Evolutionary conservation across 805 yeast species (phyloP).

Genomic region (Nakazawaea ernobii): DNA sequence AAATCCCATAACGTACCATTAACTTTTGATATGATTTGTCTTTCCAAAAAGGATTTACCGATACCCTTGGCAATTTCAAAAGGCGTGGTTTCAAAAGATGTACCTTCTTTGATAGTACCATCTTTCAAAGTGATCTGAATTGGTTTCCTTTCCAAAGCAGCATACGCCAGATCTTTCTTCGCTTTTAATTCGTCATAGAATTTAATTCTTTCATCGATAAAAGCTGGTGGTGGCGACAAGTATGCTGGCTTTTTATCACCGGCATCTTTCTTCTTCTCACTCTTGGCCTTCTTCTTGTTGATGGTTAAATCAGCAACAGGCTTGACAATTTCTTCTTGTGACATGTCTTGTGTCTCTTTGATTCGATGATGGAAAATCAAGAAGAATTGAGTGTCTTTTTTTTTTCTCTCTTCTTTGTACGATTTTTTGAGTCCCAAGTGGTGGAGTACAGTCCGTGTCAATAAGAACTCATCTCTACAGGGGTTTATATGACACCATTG

Average conservation of each 20-base stretch:
- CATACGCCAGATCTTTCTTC: slow-evolving; percentile 67
- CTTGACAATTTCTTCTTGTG: slow-evolving; percentile 38
- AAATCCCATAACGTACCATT: slow-evolving; percentile 92
- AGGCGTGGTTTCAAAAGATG: slow-evolving; percentile 88
- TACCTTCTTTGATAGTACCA: slow-evolving; percentile 73
- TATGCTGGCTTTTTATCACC: slow-evolving; percentile 33
- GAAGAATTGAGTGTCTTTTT: not conserved
- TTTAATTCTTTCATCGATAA: slow-evolving; percentile 70
- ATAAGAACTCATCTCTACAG: too few relatives aligned
- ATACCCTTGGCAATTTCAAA: slow-evolving; percentile 76
- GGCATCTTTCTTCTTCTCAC: slow-evolving; percentile 35
- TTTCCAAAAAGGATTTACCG: slow-evolving; percentile 83
- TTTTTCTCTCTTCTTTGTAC: not conserved
- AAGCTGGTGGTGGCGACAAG: slow-evolving; percentile 77
- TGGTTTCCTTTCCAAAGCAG: slow-evolving; percentile 49
- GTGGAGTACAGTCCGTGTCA: too few relatives aligned
- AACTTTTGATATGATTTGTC: slow-evolving; percentile 87
- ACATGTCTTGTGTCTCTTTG: slow-evolving; percentile 2
- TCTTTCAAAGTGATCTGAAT: slow-evolving; percentile 82
- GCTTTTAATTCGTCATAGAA: slow-evolving; percentile 77
- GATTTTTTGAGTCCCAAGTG: not conserved
- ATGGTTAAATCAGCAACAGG: slow-evolving; percentile 40
- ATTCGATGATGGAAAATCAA: too few relatives aligned
- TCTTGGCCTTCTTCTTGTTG: slow-evolving; percentile 27
- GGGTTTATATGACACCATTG: too few relatives aligned